These are phyloP conservation scores for Hevea brasiliensis DNA, from an alignment of 345 rosid genomes.

Conservation along the genomic window DNA sequence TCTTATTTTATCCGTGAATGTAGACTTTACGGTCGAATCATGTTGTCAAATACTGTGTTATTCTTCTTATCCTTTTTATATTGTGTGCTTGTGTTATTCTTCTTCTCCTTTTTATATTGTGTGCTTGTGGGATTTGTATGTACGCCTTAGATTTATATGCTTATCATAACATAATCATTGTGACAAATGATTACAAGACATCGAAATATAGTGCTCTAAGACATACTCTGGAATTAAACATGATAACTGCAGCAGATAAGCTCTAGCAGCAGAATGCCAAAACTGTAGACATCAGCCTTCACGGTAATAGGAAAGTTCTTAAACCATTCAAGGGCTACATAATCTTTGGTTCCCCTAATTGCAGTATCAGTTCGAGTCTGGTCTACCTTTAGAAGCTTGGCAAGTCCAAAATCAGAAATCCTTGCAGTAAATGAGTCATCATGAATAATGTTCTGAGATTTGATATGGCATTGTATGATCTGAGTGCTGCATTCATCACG, in stretches of 20 bases:
- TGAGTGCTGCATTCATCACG: constrained; percentile 40
- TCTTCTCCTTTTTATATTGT: too few relatives aligned
- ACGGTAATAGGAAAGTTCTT: constrained; percentile 38
- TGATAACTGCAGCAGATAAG: constrained; percentile 3
- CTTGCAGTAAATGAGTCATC: constrained; percentile 15
- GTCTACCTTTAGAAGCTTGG: constrained; percentile 32
- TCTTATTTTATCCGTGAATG: too few relatives aligned
- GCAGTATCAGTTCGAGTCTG: constrained; percentile 33
- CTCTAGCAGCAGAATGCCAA: constrained; percentile 19
- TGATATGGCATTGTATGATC: constrained; percentile 46
- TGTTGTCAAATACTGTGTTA: too few relatives aligned
- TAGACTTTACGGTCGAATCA: too few relatives aligned
- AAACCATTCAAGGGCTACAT: constrained; percentile 49
- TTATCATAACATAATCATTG: too few relatives aligned
- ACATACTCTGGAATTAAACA: too few relatives aligned
- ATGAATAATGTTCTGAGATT: constrained; percentile 45
- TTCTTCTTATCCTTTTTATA: too few relatives aligned
- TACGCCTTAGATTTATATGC: too few relatives aligned
- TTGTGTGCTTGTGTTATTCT: too few relatives aligned
- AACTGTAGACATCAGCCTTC: constrained; percentile 48
- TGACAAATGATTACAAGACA: too few relatives aligned
- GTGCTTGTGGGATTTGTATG: too few relatives aligned
- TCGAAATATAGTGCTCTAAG: too few relatives aligned
- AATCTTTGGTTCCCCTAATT: constrained; percentile 44
- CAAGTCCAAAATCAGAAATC: constrained; percentile 45